These are phyloP conservation scores for Aspergillus wentii DNA, from an alignment of 495 filamentous ascomycete genomes.

Conservation along the genomic window DNA sequence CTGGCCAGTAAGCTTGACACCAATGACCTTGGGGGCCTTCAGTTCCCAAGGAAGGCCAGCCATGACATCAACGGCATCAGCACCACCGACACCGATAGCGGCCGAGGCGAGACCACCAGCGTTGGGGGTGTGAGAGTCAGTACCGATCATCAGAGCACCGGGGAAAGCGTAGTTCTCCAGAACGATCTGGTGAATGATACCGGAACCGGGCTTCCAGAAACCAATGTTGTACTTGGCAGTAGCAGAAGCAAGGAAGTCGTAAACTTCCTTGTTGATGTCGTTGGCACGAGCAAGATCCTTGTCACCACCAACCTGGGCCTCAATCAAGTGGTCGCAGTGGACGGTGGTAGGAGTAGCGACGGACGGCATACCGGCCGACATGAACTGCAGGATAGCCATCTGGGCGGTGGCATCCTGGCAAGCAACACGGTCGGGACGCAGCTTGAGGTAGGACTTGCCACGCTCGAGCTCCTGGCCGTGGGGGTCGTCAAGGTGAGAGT, in stretches of 20 bases:
- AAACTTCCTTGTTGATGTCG: slow-evolving; percentile 98
- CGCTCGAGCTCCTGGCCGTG: slow-evolving; percentile 94
- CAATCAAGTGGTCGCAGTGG: slow-evolving; percentile 99
- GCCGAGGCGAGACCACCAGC: slow-evolving; percentile 94
- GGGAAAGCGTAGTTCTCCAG: slow-evolving; percentile 99
- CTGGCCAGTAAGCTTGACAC: slow-evolving; percentile 87
- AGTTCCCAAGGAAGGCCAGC: slow-evolving; percentile 96
- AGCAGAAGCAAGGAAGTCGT: slow-evolving; percentile 91
- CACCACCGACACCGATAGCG: slow-evolving; percentile 97
- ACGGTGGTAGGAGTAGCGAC: slow-evolving; percentile 95
- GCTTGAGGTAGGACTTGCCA: slow-evolving; percentile 89
- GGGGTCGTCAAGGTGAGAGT: slow-evolving; percentile 97
- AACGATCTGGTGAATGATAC: slow-evolving; percentile 99
- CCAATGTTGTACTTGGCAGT: slow-evolving; percentile 99
- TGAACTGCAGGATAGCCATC: slow-evolving; percentile 99
- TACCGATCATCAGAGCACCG: slow-evolving; percentile 96
- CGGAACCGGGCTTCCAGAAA: slow-evolving; percentile 98
- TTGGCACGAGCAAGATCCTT: slow-evolving; percentile 92
- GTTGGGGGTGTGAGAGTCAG: slow-evolving; percentile 98
- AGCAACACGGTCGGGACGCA: slow-evolving; percentile 95
- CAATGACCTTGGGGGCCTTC: slow-evolving; percentile 96
- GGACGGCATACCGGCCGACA: slow-evolving; percentile 93
- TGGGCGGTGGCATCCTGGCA: slow-evolving; percentile 99
- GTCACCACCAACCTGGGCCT: slow-evolving; percentile 88
- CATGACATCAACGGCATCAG: slow-evolving; percentile 99